Evolutionary conservation across 1,139 yeast genomes (phyloP).

Genomic region (Scheffersomyces stambukii): DNA sequence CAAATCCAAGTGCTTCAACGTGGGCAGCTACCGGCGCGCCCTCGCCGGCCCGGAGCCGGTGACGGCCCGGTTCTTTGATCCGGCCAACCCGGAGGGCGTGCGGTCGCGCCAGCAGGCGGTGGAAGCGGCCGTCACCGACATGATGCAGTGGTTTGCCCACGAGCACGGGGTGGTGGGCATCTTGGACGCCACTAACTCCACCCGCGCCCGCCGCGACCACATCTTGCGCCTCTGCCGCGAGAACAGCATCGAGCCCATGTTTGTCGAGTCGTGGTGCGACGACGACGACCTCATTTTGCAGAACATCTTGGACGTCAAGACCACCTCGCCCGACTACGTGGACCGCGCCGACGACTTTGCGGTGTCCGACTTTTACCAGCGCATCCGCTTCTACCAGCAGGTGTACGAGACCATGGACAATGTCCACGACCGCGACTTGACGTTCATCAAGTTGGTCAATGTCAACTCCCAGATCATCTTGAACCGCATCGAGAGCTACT

Average conservation of each 20-base stretch:
- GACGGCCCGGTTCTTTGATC: conserved; percentile 74
- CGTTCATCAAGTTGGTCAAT: conserved; percentile 83
- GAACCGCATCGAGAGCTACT: conserved; percentile 80
- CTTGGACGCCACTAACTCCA: conserved; percentile 79
- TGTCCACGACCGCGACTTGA: conserved; percentile 55
- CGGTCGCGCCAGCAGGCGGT: conserved; percentile 67
- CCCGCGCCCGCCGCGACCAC: conserved; percentile 65
- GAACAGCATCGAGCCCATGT: conserved; percentile 79
- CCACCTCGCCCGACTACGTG: conserved; percentile 83
- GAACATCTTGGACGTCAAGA: conserved; percentile 80
- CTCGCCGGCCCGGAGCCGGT: conserved; percentile 29
- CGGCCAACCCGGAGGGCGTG: conserved; percentile 59
- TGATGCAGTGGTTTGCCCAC: conserved; percentile 81
- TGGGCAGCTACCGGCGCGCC: conserved; percentile 76
- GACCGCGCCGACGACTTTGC: conserved; percentile 71
- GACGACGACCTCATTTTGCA: conserved; percentile 73
- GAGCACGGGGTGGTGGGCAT: conserved; percentile 88
- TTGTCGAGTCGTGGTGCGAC: conserved; percentile 88
- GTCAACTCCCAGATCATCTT: conserved; percentile 85
- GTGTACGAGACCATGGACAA: conserved; percentile 71
- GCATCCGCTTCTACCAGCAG: conserved; percentile 70
- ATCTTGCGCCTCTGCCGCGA: conserved; percentile 61
- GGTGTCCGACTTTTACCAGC: conserved; percentile 61
- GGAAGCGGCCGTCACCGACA: conserved; percentile 68
- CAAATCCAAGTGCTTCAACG: conserved; percentile 82